These are phyloP conservation scores for Ustilaginoidea virens DNA, from an alignment of 2,329 filamentous ascomycete species.

Conservation along the genomic window DNA sequence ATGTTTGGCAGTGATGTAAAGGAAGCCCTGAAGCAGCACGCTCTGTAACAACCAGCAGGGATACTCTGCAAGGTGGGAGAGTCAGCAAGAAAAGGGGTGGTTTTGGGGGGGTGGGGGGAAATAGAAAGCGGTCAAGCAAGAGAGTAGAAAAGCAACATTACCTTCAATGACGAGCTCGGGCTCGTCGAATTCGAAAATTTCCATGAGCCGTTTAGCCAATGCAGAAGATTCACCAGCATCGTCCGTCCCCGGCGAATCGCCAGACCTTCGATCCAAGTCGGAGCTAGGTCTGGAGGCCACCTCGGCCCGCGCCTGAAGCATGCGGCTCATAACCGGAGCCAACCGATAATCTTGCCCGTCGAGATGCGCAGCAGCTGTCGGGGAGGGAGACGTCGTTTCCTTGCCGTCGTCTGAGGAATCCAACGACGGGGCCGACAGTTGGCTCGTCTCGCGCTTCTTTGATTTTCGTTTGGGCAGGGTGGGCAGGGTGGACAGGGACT, in stretches of 20 bases:
- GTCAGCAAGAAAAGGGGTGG: not conserved
- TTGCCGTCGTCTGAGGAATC: slow-evolving; percentile 14
- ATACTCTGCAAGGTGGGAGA: slow-evolving; percentile 44
- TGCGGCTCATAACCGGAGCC: slow-evolving; percentile 61
- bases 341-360: slow-evolving; percentile 28
- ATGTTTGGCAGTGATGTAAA: slow-evolving; percentile 88
- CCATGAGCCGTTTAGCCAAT: slow-evolving; percentile 57
- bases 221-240: slow-evolving; percentile 32
- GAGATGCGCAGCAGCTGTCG: slow-evolving; percentile 7
- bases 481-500: slow-evolving; percentile 47
- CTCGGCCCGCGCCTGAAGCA: slow-evolving; percentile 56
- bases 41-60: slow-evolving; percentile 88
- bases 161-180: slow-evolving; percentile 74
- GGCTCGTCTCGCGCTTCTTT: slow-evolving; percentile 24
- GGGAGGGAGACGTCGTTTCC: slow-evolving; percentile 12
- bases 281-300: slow-evolving; percentile 43
- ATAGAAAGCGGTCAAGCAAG: not conserved
- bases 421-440: slow-evolving; percentile 21
- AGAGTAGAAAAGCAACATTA: slow-evolving; percentile 22
- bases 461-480: slow-evolving; percentile 29
- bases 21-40: slow-evolving; percentile 80
- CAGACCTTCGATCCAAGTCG: slow-evolving; percentile 32
- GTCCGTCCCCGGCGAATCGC: slow-evolving; percentile 19
- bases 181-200: slow-evolving; percentile 72
- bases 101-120: too few relatives aligned